Evolutionary conservation across 768 basidiomycete genomes (phyloP), one percentile per base, ranked within the genome.

Genomic region (Boletales sp.): DNA sequence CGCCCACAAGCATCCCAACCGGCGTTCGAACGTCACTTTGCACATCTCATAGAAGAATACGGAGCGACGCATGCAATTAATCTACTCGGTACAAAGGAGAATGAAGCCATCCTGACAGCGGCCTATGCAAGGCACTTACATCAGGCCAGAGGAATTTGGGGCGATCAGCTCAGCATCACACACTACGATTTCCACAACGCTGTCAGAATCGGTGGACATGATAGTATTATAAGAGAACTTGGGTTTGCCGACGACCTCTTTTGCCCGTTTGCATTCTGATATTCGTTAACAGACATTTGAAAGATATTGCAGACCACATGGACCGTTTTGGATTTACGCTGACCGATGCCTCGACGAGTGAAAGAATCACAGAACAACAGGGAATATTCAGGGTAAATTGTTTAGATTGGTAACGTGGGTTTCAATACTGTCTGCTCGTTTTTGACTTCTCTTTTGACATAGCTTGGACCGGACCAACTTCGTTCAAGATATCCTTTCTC

Each of bases 381-480:
- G 96, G 96, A 4, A 81, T 92, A 15, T 97, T 98, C 65, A 78
- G 96, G 53, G 92, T 90, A 25, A 98, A 97, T 63, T 99, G 96
- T 62, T 72, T 96, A 44, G 95, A 97, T 65, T 96, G 93, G 94
- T 93, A 60, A 54, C 28, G n/a, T 28, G 13, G 19, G 36, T 42
- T 18, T n/a, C 3, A 45, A 17, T 31, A 17, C 9, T 15, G 2
- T 28, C 18, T 7, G 19, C 43, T 30, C 41, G 17, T 12, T 32
- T 21, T 37, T 58, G 49, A 57, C 43, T 9, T 25, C 50, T 21
- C 21, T 38, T 25, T 49, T 40, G 46, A 25, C 51, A 52, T 43
- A 96, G 96, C 67, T 73, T 99, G 56, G 95, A 99, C 61, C 85
- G 96, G 35, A 99, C 96, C 5, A 99, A 99, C 67, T 95, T 97